Conservation (phyloP, 495 filamentous ascomycete species). For the Hyaloscypha bicolor region DNA sequence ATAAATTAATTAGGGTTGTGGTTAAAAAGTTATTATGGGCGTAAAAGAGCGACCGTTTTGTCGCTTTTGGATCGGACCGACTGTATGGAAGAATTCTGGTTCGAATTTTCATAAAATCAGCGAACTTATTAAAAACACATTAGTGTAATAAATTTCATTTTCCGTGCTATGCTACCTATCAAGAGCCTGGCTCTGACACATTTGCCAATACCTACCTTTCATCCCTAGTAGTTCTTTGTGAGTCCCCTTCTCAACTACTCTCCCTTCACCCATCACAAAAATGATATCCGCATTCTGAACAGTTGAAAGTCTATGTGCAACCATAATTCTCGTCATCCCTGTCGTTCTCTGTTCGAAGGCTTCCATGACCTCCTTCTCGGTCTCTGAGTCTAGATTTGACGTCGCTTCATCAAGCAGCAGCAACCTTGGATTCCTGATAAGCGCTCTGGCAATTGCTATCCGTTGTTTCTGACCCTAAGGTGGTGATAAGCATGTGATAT, state of each 20-base stretch:
- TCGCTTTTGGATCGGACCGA: too few species aligned
- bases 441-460: conserved; percentile 71
- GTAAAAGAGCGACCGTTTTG: too few species aligned
- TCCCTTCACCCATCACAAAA: conserved; percentile 49
- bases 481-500: too few species aligned
- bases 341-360: conserved; percentile 62
- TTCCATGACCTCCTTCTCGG: conserved; percentile 67
- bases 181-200: conserved; percentile 30
- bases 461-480: conserved; percentile 68
- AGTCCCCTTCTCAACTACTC: conserved; percentile 52
- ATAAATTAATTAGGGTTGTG: too few species aligned
- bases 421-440: conserved; percentile 70
- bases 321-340: conserved; percentile 66
- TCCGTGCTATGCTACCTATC: background rate
- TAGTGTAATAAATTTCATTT: too few species aligned
- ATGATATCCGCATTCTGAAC: conserved; percentile 56
- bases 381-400: conserved; percentile 70
- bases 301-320: conserved; percentile 63
- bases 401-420: conserved; percentile 81
- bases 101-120: too few species aligned
- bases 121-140: too few species aligned
- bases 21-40: too few species aligned
- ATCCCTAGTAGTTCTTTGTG: conserved; percentile 48
- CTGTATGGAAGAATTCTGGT: too few species aligned
- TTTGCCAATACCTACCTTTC: conserved; percentile 52